Evolutionary conservation across 2,329 filamentous ascomycete species (phyloP).

Genomic region (Colletotrichum endophyticum): DNA sequence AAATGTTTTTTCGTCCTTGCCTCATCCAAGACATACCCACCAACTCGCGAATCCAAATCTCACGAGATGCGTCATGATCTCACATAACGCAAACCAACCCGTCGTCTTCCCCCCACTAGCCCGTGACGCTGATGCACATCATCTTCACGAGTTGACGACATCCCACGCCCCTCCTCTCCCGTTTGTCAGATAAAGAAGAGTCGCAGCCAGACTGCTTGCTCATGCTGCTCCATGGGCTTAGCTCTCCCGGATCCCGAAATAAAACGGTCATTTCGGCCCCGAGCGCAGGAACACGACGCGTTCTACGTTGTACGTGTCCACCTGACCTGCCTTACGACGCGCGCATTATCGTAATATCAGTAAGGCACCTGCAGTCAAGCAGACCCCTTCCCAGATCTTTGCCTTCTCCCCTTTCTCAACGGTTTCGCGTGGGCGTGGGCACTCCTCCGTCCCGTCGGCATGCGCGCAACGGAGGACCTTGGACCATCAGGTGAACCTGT

Average conservation of each 20-base stretch:
- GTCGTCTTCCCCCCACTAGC: neutral
- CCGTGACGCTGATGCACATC: neutral
- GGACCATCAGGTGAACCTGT: slow-evolving; percentile 7
- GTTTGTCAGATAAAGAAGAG: neutral
- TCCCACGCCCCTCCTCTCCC: neutral
- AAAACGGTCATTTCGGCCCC: neutral
- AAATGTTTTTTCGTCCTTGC: neutral
- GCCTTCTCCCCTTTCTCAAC: neutral
- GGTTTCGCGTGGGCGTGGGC: neutral
- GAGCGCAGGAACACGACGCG: neutral
- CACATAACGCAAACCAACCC: neutral
- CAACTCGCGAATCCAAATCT: slow-evolving; percentile 1
- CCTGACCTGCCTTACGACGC: neutral
- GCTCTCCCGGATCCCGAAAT: neutral
- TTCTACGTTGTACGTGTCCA: neutral
- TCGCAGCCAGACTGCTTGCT: neutral
- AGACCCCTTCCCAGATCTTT: neutral
- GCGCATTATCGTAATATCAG: slow-evolving; percentile 11
- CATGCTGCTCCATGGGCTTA: neutral
- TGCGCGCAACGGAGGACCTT: neutral
- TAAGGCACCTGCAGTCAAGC: neutral
- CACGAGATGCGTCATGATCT: neutral
- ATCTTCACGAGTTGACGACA: neutral
- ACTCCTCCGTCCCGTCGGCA: neutral
- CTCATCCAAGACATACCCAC: neutral